Evolutionary conservation across 208 protist genomes (phyloP).

Genomic region (Jaenimonas drosophilae): DNA sequence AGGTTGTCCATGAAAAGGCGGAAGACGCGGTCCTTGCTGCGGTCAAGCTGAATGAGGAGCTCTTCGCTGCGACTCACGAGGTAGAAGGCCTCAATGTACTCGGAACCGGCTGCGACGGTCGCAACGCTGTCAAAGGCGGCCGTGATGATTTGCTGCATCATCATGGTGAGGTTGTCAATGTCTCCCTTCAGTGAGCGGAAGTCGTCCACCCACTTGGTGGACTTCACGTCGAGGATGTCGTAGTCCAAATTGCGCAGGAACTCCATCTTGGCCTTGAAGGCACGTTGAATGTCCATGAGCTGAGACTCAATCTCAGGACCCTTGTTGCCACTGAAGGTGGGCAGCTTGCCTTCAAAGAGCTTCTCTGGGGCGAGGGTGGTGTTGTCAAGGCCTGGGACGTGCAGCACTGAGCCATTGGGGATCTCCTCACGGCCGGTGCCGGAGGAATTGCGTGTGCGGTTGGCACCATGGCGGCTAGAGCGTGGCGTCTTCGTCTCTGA

Average conservation of each 20-base stretch:
- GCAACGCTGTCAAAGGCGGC: slow-evolving; percentile 91
- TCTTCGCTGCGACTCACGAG: slow-evolving; percentile 91
- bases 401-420: slow-evolving; percentile 23
- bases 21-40: slow-evolving; percentile 88
- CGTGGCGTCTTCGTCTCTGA: slow-evolving; percentile 3
- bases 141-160: slow-evolving; percentile 96
- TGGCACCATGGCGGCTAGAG: slow-evolving; percentile 5
- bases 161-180: slow-evolving; percentile 95
- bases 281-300: slow-evolving; percentile 92
- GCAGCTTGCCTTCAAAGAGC: slow-evolving; percentile 69
- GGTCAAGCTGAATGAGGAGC: slow-evolving; percentile 89
- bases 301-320: slow-evolving; percentile 93
- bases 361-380: slow-evolving; percentile 14
- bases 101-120: slow-evolving; percentile 84
- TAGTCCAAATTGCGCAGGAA: slow-evolving; percentile 89
- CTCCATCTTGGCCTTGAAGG: slow-evolving; percentile 89
- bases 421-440: slow-evolving; percentile 10
- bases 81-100: slow-evolving; percentile 96
- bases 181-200: slow-evolving; percentile 94
- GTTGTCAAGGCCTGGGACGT: slow-evolving; percentile 62
- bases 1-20: slow-evolving; percentile 78
- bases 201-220: slow-evolving; percentile 96
- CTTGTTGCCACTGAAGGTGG: slow-evolving; percentile 91
- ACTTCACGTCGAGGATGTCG: slow-evolving; percentile 96
- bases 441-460: slow-evolving; percentile 15